Percentiles rank a stretch among this genome's conserved stretches.
phyloP scores from a whole-genome alignment of 1,284 basidiomycete genomes.

The Wallemia ichthyophaga region DNA sequence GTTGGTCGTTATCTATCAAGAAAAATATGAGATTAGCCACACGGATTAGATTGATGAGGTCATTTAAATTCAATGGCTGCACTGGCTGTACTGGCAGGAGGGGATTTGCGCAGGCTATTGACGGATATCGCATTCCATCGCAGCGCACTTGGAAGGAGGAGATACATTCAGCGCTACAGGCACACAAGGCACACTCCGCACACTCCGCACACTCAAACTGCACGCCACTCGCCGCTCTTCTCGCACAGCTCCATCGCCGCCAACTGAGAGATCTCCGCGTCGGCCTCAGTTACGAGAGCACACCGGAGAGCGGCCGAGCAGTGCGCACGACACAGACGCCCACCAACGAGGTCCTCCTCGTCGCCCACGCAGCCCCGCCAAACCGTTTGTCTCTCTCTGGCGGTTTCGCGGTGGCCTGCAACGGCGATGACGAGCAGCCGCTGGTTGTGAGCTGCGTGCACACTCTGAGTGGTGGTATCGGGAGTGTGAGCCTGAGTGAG shows the following conservation, averaged over 20 bases:
- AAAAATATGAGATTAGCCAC: neutral
- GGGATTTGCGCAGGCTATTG: no score
- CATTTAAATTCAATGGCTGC: neutral
- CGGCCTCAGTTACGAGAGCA: neutral
- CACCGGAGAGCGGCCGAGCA: neutral
- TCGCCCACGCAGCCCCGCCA: neutral
- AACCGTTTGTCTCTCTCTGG: neutral
- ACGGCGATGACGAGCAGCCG: neutral
- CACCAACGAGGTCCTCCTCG: neutral
- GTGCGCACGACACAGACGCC: neutral
- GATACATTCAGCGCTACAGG: no score
- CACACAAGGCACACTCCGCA: neutral
- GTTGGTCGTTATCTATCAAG: neutral
- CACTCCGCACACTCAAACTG: neutral
- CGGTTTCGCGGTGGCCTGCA: neutral
- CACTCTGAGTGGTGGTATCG: neutral
- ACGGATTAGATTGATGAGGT: neutral
- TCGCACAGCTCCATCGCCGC: neutral
- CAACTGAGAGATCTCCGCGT: neutral
- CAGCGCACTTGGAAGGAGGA: no score
- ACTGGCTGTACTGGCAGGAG: no score
- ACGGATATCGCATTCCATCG: no score
- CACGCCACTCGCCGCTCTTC: neutral
- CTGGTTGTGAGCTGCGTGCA: neutral
- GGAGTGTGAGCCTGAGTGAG: no score